Evolutionary conservation across 2,329 filamentous ascomycete species (phyloP).

Genomic region (Neurospora sp.): DNA sequence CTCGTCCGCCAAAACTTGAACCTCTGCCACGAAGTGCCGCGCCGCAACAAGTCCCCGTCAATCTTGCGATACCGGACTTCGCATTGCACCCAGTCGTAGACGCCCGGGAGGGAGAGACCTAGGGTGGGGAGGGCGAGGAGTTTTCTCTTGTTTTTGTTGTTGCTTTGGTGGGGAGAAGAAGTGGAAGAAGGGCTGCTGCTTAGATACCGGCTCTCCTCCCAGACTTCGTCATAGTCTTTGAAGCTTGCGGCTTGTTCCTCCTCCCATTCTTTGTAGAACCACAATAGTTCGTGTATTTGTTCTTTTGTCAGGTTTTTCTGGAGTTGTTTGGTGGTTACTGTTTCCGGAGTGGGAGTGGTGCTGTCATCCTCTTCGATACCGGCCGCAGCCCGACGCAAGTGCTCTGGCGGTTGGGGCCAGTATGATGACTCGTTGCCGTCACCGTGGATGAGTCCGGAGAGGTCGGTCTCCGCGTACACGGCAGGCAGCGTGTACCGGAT

Average conservation of each 20-base stretch:
- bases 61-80: slow-evolving; percentile 41
- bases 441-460: slow-evolving; percentile 14
- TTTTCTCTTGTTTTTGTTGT: slow-evolving; percentile 12
- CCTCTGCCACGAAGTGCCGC: not conserved
- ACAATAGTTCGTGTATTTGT: not conserved
- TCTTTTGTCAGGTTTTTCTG: not conserved
- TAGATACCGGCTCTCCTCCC: not conserved
- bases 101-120: slow-evolving; percentile 33
- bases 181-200: not conserved
- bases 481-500: slow-evolving; percentile 45
- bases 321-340: not conserved
- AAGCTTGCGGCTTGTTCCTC: not conserved
- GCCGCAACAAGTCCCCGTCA: slow-evolving; percentile 29
- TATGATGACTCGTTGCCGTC: slow-evolving; percentile 6
- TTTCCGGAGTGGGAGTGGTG: not conserved
- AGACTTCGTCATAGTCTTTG: not conserved
- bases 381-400: not conserved
- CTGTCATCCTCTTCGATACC: not conserved
- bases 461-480: slow-evolving; percentile 35
- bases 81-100: slow-evolving; percentile 39
- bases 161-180: not conserved
- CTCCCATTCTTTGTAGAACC: not conserved
- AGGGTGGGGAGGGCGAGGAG: slow-evolving; percentile 45
- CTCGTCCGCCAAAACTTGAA: slow-evolving; percentile 2
- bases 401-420: not conserved